Conservation (phyloP, 2,329 filamentous ascomycete genomes). For the Fusarium lyarnte region DNA sequence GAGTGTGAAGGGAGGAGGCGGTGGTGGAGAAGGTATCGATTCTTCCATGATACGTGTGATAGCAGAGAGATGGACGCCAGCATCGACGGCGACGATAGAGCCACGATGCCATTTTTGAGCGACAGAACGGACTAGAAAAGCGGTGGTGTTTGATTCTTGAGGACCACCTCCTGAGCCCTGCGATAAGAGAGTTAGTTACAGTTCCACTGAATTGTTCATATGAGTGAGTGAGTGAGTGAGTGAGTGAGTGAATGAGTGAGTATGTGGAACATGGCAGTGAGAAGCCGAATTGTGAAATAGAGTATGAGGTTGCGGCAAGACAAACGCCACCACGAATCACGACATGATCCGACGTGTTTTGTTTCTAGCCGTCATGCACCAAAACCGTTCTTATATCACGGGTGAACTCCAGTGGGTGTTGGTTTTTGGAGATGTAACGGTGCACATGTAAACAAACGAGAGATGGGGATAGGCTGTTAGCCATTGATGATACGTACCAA, state of each 20-base stretch:
- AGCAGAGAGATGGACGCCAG: constrained; percentile 86
- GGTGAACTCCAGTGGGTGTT: neutral
- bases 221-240: neutral
- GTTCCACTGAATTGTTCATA: neutral
- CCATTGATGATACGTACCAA: constrained; percentile 65
- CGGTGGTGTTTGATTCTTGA: constrained; percentile 87
- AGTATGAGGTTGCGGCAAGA: neutral
- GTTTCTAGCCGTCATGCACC: neutral
- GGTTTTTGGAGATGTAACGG: constrained; percentile 1
- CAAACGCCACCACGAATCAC: constrained; percentile 17
- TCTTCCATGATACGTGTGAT: constrained; percentile 81
- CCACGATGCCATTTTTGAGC: constrained; percentile 81
- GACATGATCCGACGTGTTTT: constrained; percentile 3
- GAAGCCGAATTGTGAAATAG: neutral
- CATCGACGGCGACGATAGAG: constrained; percentile 91
- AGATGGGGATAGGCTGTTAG: neutral
- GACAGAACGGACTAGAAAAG: constrained; percentile 85
- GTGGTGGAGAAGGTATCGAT: constrained; percentile 52
- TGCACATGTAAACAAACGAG: constrained; percentile 21
- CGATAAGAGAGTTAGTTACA: constrained; percentile 26
- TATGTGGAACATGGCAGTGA: constrained; percentile 14
- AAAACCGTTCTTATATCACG: neutral
- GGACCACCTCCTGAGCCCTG: constrained; percentile 92
- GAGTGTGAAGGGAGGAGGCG: constrained; percentile 61
- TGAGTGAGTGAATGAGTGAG: neutral